phyloP scores from a whole-genome alignment of 345 rosid genomes.

The Aegle marmelos region DNA sequence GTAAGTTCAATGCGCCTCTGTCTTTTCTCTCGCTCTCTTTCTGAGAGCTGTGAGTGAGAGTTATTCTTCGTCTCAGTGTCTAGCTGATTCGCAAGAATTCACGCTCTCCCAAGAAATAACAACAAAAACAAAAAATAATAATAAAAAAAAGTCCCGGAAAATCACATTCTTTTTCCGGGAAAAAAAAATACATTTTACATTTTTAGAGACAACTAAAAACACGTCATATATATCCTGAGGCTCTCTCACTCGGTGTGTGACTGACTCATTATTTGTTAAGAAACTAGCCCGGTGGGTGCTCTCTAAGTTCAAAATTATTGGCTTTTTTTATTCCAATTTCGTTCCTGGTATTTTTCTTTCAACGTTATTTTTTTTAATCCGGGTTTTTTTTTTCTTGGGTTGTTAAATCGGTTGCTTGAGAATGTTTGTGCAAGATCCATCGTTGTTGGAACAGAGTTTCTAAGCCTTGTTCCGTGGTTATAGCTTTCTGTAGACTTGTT shows the following conservation, averaged over 20 bases:
- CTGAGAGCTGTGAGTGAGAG: slow-evolving; percentile 2
- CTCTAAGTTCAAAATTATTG: slow-evolving; percentile 2
- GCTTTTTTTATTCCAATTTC: slow-evolving; percentile 27
- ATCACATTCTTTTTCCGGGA: slow-evolving; percentile 21
- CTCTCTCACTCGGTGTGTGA: background rate
- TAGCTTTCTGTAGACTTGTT: slow-evolving; percentile 6
- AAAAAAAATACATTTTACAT: background rate
- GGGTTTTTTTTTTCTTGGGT: slow-evolving; percentile 6
- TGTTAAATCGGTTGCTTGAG: slow-evolving; percentile 19
- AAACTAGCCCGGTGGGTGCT: slow-evolving; percentile 31
- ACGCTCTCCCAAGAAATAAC: background rate
- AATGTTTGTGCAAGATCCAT: slow-evolving; percentile 15
- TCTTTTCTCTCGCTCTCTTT: background rate
- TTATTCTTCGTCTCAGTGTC: slow-evolving; percentile 18
- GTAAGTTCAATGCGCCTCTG: background rate
- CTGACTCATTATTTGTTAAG: background rate
- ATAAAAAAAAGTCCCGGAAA: slow-evolving; percentile 4
- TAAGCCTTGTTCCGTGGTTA: slow-evolving; percentile 6
- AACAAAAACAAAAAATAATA: background rate
- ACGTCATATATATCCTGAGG: background rate
- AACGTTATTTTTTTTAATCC: slow-evolving; percentile 19
- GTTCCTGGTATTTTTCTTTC: slow-evolving; percentile 24
- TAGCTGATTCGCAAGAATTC: slow-evolving; percentile 24
- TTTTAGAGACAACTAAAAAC: slow-evolving; percentile 1
- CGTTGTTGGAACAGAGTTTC: slow-evolving; percentile 18